Evolutionary conservation across 2,329 filamentous ascomycete genomes (phyloP).

Genomic region (Cladosporium halotolerans): DNA sequence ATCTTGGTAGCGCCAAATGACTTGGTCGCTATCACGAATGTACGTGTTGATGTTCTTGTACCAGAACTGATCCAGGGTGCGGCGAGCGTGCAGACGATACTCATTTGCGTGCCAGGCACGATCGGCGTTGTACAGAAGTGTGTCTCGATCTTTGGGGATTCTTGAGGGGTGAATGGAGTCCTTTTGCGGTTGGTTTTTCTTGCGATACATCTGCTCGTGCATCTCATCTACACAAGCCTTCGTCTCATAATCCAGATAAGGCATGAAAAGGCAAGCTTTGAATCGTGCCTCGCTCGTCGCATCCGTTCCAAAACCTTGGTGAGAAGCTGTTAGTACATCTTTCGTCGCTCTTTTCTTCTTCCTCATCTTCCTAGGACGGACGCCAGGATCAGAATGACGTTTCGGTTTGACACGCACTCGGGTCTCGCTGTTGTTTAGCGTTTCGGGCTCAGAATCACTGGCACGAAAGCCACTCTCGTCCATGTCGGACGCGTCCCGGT

Average conservation of each 20-base stretch:
- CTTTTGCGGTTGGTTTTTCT: too few species aligned
- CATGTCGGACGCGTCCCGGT: too few species aligned
- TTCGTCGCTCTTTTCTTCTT: too few species aligned
- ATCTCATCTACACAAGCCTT: slow-evolving; percentile 30
- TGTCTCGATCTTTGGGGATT: slow-evolving; percentile 33
- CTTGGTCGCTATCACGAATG: slow-evolving; percentile 56
- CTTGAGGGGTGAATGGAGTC: slow-evolving; percentile 34
- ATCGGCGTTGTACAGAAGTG: slow-evolving; percentile 24
- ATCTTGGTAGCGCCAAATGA: slow-evolving; percentile 55
- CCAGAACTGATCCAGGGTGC: slow-evolving; percentile 61
- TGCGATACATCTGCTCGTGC: slow-evolving; percentile 36
- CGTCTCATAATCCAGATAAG: slow-evolving; percentile 60
- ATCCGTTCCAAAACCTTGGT: too few species aligned
- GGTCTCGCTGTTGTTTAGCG: too few species aligned
- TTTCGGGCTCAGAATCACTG: too few species aligned
- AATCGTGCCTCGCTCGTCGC: slow-evolving; percentile 6
- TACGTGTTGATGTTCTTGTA: slow-evolving; percentile 59
- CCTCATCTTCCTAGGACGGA: too few species aligned
- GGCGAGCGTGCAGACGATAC: slow-evolving; percentile 50
- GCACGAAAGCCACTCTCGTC: too few species aligned
- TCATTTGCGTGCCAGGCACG: slow-evolving; percentile 22
- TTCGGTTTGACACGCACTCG: too few species aligned
- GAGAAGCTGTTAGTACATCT: too few species aligned
- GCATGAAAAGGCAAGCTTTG: slow-evolving; percentile 50
- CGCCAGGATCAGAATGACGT: too few species aligned